A percentile compares a stretch with the other conserved stretches of the same genome.
Conservation (phyloP, 202 grass and related monocot species). For the Cymbopogon flexuosus region DNA sequence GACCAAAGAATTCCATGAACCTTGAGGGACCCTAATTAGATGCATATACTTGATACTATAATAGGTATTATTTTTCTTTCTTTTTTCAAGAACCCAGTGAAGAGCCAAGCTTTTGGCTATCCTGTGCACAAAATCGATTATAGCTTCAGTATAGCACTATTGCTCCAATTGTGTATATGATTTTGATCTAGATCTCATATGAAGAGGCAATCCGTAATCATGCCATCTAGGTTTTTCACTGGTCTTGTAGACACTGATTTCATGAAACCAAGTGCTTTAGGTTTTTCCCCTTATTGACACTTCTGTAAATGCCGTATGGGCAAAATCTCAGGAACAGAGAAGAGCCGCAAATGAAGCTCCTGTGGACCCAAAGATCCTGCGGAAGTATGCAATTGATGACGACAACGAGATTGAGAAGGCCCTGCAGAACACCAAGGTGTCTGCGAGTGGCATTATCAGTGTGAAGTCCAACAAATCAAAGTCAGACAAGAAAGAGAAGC, state of each 20-base stretch:
- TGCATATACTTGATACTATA: neutral
- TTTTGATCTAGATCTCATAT: neutral
- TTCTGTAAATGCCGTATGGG: neutral
- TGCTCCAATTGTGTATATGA: neutral
- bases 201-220: neutral
- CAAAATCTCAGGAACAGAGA: slow-evolving; percentile 58
- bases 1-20: neutral
- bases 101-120: neutral
- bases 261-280: neutral
- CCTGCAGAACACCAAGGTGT: slow-evolving; percentile 56
- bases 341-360: slow-evolving; percentile 44
- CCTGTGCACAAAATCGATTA: neutral
- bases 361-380: slow-evolving; percentile 51
- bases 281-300: neutral
- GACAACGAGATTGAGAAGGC: slow-evolving; percentile 62
- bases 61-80: neutral
- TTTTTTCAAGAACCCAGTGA: neutral
- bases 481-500: slow-evolving; percentile 45
- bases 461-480: slow-evolving; percentile 63
- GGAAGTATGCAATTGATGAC: slow-evolving; percentile 58
- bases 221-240: neutral
- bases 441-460: slow-evolving; percentile 68
- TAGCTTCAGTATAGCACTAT: neutral
- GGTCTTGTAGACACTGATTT: neutral
- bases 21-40: neutral